phyloP scores from a whole-genome alignment of 768 basidiomycete genomes.

The Kwoniella mangroviensis region DNA sequence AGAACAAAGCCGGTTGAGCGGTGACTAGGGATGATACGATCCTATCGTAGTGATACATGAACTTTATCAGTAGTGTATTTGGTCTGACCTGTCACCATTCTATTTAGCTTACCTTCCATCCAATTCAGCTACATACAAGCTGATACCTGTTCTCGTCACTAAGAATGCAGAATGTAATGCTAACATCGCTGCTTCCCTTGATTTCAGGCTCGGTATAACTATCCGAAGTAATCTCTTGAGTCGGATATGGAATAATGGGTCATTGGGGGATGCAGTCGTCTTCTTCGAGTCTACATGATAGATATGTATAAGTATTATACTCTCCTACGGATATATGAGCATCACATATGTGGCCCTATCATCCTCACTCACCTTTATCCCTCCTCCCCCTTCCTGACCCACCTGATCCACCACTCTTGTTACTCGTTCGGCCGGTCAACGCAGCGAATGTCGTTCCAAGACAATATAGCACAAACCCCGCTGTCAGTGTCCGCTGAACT shows the following conservation, averaged over 20 bases:
- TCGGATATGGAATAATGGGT: conserved; percentile 84
- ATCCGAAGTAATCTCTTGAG: conserved; percentile 78
- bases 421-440: conserved; percentile 58
- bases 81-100: background rate
- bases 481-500: conserved; percentile 73
- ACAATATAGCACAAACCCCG: conserved; percentile 70
- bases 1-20: conserved; percentile 76
- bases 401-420: conserved; percentile 47
- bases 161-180: conserved; percentile 87
- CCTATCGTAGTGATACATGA: conserved; percentile 59
- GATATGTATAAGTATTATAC: background rate
- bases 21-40: conserved; percentile 95
- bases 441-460: conserved; percentile 68
- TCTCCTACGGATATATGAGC: too few relatives aligned
- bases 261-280: conserved; percentile 66
- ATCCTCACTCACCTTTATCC: conserved; percentile 18
- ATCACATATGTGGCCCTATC: background rate
- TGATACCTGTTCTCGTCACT: conserved; percentile 85
- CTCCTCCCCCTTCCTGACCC: conserved; percentile 55
- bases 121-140: conserved; percentile 88
- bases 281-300: conserved; percentile 30
- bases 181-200: conserved; percentile 85
- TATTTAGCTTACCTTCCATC: conserved; percentile 68
- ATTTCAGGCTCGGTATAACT: conserved; percentile 81
- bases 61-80: background rate